Evolutionary conservation across 2,329 filamentous ascomycete species (phyloP).

Genomic region (Parastagonospora avenae): DNA sequence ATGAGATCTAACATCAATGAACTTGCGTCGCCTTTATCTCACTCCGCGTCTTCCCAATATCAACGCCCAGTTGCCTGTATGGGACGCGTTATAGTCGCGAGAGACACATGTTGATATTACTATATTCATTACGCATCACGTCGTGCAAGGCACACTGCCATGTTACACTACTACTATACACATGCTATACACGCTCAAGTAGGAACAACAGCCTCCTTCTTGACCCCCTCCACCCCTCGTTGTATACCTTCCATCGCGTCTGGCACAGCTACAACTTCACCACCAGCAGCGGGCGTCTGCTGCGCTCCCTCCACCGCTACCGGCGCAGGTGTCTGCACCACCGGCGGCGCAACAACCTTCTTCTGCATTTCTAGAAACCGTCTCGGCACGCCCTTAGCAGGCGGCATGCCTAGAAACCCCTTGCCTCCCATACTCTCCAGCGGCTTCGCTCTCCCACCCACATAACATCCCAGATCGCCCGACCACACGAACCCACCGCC

Average conservation of each 20-base stretch:
- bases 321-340: background rate
- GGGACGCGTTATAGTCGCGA: too few species aligned
- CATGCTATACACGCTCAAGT: background rate
- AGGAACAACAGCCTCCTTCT: constrained; percentile 1
- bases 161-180: background rate
- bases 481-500: constrained; percentile 84
- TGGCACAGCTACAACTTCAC: background rate
- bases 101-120: background rate
- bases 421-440: constrained; percentile 35
- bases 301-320: background rate
- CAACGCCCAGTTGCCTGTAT: too few species aligned
- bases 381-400: constrained; percentile 76
- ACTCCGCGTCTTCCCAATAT: too few species aligned
- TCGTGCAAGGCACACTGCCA: background rate
- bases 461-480: constrained; percentile 78
- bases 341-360: constrained; percentile 7
- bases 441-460: constrained; percentile 61
- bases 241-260: background rate
- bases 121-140: constrained; percentile 3
- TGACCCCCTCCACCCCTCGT: background rate
- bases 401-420: constrained; percentile 57
- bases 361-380: constrained; percentile 63
- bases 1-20: too few species aligned
- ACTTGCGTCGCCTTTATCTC: too few species aligned
- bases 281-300: background rate